These are phyloP conservation scores for Penicillium sp. DNA, from an alignment of 2,329 filamentous ascomycete genomes.

Conservation along the genomic window DNA sequence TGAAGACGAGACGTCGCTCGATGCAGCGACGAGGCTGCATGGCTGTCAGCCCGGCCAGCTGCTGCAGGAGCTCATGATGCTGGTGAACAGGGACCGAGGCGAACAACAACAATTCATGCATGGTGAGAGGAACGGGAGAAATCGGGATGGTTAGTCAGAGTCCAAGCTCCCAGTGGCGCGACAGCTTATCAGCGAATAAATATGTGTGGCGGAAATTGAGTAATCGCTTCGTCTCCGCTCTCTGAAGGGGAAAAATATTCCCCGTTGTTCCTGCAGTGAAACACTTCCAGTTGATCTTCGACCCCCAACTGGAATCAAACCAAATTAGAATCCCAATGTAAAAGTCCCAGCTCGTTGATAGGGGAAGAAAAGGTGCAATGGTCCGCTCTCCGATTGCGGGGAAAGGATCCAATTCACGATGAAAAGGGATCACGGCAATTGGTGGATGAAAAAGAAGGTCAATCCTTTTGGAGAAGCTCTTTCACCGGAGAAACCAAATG, in stretches of 20 bases:
- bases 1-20: conserved; percentile 56
- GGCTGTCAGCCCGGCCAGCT: conserved; percentile 56
- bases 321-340: too few species aligned
- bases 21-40: conserved; percentile 53
- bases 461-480: conserved; percentile 9
- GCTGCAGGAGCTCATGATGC: conserved; percentile 56
- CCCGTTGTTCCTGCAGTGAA: background rate
- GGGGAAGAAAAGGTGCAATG: background rate
- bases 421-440: too few species aligned
- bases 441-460: conserved; percentile 5
- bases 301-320: too few species aligned
- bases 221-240: too few species aligned
- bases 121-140: conserved; percentile 29
- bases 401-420: background rate
- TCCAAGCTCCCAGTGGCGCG: background rate
- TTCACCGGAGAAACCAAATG: conserved; percentile 25
- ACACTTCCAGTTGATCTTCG: too few species aligned
- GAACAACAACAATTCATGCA: conserved; percentile 60
- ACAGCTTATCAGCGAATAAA: conserved; percentile 6
- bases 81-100: conserved; percentile 53
- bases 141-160: conserved; percentile 20
- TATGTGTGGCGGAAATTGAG: conserved; percentile 5
- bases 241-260: too few species aligned
- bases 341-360: background rate
- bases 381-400: background rate